phyloP scores from a whole-genome alignment of 2,329 filamentous ascomycete genomes.

The Ophiosphaerella korrae region DNA sequence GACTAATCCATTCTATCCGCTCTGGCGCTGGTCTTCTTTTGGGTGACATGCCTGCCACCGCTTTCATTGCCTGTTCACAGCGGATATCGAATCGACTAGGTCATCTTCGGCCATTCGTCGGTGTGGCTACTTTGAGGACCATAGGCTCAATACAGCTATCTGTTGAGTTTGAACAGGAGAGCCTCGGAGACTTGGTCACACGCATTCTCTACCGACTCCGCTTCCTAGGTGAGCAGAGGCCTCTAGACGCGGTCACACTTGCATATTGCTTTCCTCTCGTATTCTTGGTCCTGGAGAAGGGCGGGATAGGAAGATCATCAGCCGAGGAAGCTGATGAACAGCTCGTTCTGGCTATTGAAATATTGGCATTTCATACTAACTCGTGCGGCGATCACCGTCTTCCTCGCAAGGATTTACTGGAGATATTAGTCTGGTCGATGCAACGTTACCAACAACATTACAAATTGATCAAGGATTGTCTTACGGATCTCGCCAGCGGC shows the following conservation, averaged over 20 bases:
- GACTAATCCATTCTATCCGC: slow-evolving; percentile 74
- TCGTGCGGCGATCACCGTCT: slow-evolving; percentile 76
- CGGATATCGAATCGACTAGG: slow-evolving; percentile 77
- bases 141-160: slow-evolving; percentile 75
- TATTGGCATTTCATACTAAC: slow-evolving; percentile 86
- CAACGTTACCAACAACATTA: slow-evolving; percentile 91
- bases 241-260: slow-evolving; percentile 85
- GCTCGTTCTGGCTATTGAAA: slow-evolving; percentile 84
- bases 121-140: slow-evolving; percentile 82
- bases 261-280: slow-evolving; percentile 86
- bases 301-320: slow-evolving; percentile 71
- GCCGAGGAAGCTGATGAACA: slow-evolving; percentile 87
- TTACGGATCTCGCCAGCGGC: slow-evolving; percentile 82
- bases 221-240: slow-evolving; percentile 90
- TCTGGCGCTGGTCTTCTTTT: slow-evolving; percentile 82
- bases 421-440: slow-evolving; percentile 78
- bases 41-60: slow-evolving; percentile 75
- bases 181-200: slow-evolving; percentile 80
- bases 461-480: slow-evolving; percentile 90
- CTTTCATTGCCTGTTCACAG: slow-evolving; percentile 80
- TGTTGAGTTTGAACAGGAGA: slow-evolving; percentile 74
- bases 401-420: slow-evolving; percentile 75
- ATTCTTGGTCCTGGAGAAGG: slow-evolving; percentile 76
- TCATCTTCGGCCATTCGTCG: slow-evolving; percentile 78
- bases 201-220: slow-evolving; percentile 88